Conservation (phyloP, 352 stramenopile species). For the Phytophthora foliorum region DNA sequence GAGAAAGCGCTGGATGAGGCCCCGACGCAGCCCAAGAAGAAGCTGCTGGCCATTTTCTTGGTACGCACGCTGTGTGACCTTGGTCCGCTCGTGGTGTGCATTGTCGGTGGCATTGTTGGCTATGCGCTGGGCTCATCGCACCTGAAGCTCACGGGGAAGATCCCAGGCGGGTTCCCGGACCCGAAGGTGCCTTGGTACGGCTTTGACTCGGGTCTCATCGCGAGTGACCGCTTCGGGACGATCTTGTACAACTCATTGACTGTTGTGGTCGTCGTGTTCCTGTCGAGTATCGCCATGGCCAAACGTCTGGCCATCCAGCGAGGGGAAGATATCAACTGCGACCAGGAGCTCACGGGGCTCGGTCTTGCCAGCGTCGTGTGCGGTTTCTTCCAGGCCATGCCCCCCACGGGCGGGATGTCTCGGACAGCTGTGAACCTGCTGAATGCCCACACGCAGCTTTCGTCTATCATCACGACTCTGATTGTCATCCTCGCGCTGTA, state of each 20-base stretch:
- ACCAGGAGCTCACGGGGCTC: constrained; percentile 89
- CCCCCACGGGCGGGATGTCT: constrained; percentile 87
- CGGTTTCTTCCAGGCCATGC: constrained; percentile 88
- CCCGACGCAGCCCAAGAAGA: constrained; percentile 10
- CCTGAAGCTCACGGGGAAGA: constrained; percentile 76
- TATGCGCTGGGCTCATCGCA: constrained; percentile 57
- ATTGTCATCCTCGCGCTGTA: constrained; percentile 89
- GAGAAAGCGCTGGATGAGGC: constrained; percentile 20
- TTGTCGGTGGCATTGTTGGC: constrained; percentile 63
- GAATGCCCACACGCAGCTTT: constrained; percentile 85
- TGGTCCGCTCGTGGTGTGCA: constrained; percentile 78
- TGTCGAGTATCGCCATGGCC: constrained; percentile 91
- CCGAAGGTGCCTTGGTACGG: constrained; percentile 65
- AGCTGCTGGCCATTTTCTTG: constrained; percentile 41
- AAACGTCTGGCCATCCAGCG: constrained; percentile 84
- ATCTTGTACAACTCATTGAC: constrained; percentile 72
- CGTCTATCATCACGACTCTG: constrained; percentile 81
- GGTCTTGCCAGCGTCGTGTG: constrained; percentile 87
- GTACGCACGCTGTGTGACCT: constrained; percentile 63
- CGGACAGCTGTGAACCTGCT: constrained; percentile 92
- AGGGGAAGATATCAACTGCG: constrained; percentile 71
- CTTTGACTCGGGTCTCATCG: constrained; percentile 53
- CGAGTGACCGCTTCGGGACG: constrained; percentile 48
- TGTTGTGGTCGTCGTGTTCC: constrained; percentile 88
- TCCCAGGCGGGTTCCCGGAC: constrained; percentile 73